Evolutionary conservation across 495 filamentous ascomycete genomes (phyloP), one percentile per base, ranked within the genome.

Genomic region (Endocarpon pusillum): DNA sequence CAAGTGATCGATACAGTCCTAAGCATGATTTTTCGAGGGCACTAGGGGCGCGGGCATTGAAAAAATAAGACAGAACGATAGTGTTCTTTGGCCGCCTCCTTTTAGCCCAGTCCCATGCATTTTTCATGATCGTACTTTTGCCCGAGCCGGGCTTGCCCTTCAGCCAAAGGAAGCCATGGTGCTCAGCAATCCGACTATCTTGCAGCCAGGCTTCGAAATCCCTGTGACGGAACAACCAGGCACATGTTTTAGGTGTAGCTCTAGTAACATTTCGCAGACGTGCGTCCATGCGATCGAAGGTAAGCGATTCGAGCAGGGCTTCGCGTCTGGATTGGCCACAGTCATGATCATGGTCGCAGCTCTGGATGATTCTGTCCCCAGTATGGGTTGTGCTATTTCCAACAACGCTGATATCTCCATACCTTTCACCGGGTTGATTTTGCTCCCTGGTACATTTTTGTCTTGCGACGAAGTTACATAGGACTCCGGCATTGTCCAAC

Each of bases 51-150:
- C 51, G 46, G 6, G 51, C 55, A 19, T 58, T 45, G 43, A 62
- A 62, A 44, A 61, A 66, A 41, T 51, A 59, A 6, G 51, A 48
- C 2, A 50, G 28, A 8, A 52, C 43, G 29, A 28, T 35, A 12
- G 21, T 25, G 2, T 34, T 12, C 11, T 9, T 15, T 5, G 6
- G 10, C 10, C 27, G 21, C 8, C 19, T 23, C 3, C 8, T 7
- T 5, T 24, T 17, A n/a, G 36, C 21, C 23, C 31, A 4, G 14
- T 28, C 16, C 2, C 33, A 39, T 0, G 36, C 36, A 19, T 30
- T 33, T 15, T 39, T 44, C 43, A 51, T 45, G 8, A 51, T 19
- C 1, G 36, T 42, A 0, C 44, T 47, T 24, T 50, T 48, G 10
- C 47, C 44, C 1, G 46, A 21, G 1, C 39, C 46, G 3, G 44